phyloP scores from a whole-genome alignment of 1,284 basidiomycete species.

The Sporisorium reilianum region DNA sequence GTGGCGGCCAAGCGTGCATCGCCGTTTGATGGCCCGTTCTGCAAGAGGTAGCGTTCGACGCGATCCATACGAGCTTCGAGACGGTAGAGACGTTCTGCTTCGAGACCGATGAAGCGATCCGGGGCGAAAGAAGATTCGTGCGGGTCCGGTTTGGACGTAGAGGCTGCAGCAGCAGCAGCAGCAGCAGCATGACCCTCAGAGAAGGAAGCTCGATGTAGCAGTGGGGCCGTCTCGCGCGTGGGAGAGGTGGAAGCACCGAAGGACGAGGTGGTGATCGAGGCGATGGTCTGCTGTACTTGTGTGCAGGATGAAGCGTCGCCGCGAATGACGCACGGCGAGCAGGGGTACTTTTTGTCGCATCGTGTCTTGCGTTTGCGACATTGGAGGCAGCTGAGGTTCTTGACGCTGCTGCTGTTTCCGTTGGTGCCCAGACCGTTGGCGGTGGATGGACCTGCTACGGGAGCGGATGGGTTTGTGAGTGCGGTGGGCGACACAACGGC shows the following conservation, averaged over 20 bases:
- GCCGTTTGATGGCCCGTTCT: background rate
- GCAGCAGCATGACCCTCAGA: slow-evolving; percentile 14
- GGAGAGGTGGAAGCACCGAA: slow-evolving; percentile 21
- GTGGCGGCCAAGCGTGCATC: slow-evolving; percentile 18
- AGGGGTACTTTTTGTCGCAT: slow-evolving; percentile 50
- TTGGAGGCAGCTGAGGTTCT: slow-evolving; percentile 49
- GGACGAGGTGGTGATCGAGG: slow-evolving; percentile 37
- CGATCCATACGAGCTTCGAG: slow-evolving; percentile 43
- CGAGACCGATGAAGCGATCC: slow-evolving; percentile 33
- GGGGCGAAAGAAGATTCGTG: slow-evolving; percentile 19
- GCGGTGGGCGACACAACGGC: slow-evolving; percentile 9
- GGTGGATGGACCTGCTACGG: slow-evolving; percentile 7
- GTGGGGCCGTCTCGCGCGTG: slow-evolving; percentile 13
- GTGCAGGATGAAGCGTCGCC: slow-evolving; percentile 40
- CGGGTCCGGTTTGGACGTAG: slow-evolving; percentile 26
- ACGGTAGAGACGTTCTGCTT: slow-evolving; percentile 38
- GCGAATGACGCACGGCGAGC: slow-evolving; percentile 48
- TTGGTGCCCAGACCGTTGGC: background rate
- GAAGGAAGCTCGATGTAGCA: slow-evolving; percentile 21
- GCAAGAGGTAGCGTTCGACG: slow-evolving; percentile 26
- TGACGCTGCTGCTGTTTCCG: slow-evolving; percentile 35
- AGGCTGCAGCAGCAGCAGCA: slow-evolving; percentile 7
- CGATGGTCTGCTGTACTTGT: slow-evolving; percentile 49
- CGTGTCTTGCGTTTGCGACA: slow-evolving; percentile 51
- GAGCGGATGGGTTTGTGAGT: background rate